These are phyloP conservation scores for Casuarina cunninghamiana DNA, from an alignment of 306 rosid genomes.

Conservation along the genomic window DNA sequence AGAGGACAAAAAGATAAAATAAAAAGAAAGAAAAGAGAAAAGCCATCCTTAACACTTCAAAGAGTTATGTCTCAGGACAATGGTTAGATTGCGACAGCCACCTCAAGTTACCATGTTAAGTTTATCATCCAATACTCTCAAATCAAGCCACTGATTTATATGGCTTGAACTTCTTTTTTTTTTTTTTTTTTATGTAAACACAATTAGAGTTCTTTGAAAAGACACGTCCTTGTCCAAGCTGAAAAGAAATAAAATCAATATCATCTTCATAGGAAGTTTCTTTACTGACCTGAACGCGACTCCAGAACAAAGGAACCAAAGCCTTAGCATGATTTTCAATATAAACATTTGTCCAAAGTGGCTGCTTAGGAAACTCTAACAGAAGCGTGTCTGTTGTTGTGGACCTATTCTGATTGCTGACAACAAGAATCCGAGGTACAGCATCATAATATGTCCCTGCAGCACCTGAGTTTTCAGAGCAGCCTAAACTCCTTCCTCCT, in stretches of 20 bases:
- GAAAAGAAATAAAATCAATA: background rate
- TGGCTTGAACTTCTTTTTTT: background rate
- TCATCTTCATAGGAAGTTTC: conserved; percentile 5
- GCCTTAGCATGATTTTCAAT: conserved; percentile 92
- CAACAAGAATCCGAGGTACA: conserved; percentile 81
- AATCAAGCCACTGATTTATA: background rate
- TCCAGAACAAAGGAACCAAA: conserved; percentile 91
- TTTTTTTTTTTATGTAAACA: background rate
- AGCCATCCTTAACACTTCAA: background rate
- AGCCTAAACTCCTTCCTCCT: conserved; percentile 93
- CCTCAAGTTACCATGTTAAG: background rate
- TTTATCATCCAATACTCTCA: conserved; percentile 1
- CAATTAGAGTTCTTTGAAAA: background rate
- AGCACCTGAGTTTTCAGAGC: conserved; percentile 87
- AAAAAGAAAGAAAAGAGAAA: too few relatives aligned
- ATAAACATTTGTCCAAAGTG: conserved; percentile 91
- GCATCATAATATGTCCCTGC: conserved; percentile 97
- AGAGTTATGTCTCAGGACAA: background rate
- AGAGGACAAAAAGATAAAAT: too few relatives aligned
- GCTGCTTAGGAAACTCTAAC: conserved; percentile 85
- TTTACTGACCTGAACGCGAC: conserved; percentile 90
- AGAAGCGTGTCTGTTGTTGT: conserved; percentile 89
- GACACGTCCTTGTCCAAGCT: conserved; percentile 4
- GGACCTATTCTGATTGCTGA: conserved; percentile 77
- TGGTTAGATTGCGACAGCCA: background rate